Percentiles rank a stretch among this genome's conserved stretches.
Evolutionary conservation across 208 protist species (phyloP).

Genomic region (Leishmania tropica): DNA sequence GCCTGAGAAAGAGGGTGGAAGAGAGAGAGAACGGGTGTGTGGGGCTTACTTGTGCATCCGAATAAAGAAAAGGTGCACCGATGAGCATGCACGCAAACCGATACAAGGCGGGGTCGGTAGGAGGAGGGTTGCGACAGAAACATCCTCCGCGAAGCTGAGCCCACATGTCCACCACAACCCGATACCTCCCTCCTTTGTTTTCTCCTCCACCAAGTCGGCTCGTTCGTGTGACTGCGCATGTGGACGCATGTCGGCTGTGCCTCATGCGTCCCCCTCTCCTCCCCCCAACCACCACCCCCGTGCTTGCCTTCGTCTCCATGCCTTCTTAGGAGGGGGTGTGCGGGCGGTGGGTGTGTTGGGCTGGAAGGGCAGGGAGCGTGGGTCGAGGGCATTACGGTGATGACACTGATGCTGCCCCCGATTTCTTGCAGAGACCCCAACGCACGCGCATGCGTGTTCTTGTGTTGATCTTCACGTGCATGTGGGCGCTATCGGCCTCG

Average conservation of each 20-base stretch:
- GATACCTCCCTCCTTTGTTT: no score
- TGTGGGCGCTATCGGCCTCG: not conserved
- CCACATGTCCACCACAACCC: no score
- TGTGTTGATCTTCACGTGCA: constrained; percentile 1
- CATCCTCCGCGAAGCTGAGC: not conserved
- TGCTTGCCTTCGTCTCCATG: not conserved
- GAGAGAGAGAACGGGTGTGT: no score
- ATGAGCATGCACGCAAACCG: no score
- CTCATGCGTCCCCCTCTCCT: not conserved
- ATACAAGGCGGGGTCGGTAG: no score
- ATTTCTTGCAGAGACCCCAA: not conserved
- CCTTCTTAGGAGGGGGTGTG: not conserved
- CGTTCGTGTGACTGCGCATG: no score
- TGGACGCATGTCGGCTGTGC: no score
- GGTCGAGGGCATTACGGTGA: not conserved
- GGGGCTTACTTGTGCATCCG: no score
- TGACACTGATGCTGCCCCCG: not conserved
- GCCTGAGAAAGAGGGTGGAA: no score
- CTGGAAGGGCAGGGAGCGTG: not conserved
- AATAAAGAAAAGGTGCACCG: no score
- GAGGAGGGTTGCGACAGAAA: not conserved
- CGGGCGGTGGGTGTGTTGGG: not conserved
- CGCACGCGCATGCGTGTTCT: not conserved
- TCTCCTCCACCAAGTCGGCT: no score
- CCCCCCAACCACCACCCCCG: not conserved